Evolutionary conservation across 2,329 filamentous ascomycete species (phyloP).

Genomic region (Trichoderma oligosporum): DNA sequence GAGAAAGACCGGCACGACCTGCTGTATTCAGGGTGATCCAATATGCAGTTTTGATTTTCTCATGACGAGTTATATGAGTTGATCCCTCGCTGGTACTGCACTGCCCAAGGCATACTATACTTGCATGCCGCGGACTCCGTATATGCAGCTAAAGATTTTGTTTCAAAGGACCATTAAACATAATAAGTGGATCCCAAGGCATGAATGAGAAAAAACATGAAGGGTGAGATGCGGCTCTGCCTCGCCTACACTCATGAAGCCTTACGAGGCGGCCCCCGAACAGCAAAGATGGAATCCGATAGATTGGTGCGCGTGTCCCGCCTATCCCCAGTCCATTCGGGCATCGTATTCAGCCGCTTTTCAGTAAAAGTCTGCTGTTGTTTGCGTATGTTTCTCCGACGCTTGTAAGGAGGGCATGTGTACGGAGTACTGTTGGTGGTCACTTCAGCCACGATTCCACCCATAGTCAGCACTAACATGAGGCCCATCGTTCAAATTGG

Average conservation of each 20-base stretch:
- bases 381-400: background rate
- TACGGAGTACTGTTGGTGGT: slow-evolving; percentile 1
- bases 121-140: too few relatives aligned
- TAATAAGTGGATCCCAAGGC: background rate
- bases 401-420: slow-evolving; percentile 3
- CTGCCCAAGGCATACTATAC: background rate
- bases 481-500: background rate
- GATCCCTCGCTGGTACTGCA: background rate
- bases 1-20: background rate
- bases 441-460: slow-evolving; percentile 9
- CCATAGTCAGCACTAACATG: slow-evolving; percentile 13
- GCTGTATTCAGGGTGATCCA: background rate
- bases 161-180: background rate
- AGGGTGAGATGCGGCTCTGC: slow-evolving; percentile 13
- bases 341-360: background rate
- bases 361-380: background rate
- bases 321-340: slow-evolving; percentile 1
- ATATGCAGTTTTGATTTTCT: background rate
- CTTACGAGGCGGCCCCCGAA: background rate
- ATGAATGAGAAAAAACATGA: background rate
- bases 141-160: too few relatives aligned
- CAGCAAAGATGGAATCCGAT: background rate
- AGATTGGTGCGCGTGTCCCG: background rate
- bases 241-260: background rate
- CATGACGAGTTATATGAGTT: too few relatives aligned